Evolutionary conservation across 768 basidiomycete genomes (phyloP), one percentile per base, ranked within the genome.

Genomic region (Collybiopsis confluens): DNA sequence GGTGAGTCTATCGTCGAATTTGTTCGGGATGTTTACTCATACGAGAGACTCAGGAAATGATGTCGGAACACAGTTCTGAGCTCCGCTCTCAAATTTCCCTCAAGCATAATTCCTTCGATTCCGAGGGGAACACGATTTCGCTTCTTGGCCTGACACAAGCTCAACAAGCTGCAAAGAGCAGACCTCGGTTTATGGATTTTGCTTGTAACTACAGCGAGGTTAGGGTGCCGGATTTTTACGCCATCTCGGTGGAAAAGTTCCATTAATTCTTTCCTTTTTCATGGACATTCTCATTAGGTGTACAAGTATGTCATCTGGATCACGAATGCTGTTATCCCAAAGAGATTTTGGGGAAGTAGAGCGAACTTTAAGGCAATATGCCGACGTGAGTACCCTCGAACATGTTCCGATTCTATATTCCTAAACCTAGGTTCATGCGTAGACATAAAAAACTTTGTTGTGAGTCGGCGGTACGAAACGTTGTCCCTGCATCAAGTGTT

Each of bases 161-260:
- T 8, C 71, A 61, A 58, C 65, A 70, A 28, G 67, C 78, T 27
- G 71, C 69, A 1, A 71, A 69, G 49, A 56, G 69, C 48, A 93
- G 91, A 65, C 91, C 90, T 11, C 78, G 80, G n/a, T 92, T 93
- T 62, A 74, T 78, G 0, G 88, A 94, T 50, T 94, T 88, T 64
- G 73, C 81, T 1, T 93, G 86, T 61, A 76, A 70, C 49, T 67
- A 83, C 56, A 59, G 70, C 7, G 86, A 91, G 74, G 91, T 90
- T 38, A 10, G 70, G n/a, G n/a, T n/a, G n/a, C n/a, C n/a, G n/a
- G n/a, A n/a, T n/a, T n/a, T n/a, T n/a, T n/a, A n/a, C n/a, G n/a
- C n/a, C n/a, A n/a, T n/a, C n/a, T n/a, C n/a, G n/a, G n/a, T n/a
- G n/a, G n/a, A n/a, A n/a, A n/a, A n/a, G n/a, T n/a, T n/a, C n/a